Evolutionary conservation across 164 flowering plant genomes (phyloP), one percentile per base, ranked within the genome.

Genomic region (Magnolia changhungtana): DNA sequence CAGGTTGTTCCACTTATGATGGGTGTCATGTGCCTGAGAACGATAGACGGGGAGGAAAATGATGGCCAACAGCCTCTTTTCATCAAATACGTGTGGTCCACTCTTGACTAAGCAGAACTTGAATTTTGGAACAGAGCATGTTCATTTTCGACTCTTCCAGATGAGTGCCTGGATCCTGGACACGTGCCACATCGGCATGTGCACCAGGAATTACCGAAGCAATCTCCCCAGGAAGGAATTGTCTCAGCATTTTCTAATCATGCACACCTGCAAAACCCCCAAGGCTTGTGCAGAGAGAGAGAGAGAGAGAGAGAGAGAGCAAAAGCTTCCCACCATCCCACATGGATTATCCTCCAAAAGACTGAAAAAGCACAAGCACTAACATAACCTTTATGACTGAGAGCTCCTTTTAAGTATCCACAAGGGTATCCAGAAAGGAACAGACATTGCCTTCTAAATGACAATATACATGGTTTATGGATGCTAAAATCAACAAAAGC

Each of bases 341-440:
- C 24, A 37, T 68, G 37, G n/a, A 29, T 68, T 13, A 27, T 14
- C 9, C 49, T 29, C 31, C 68, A 65, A 37, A 37, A 37, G 45
- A 27, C 59, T 52, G 59, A 52, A 68, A 68, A 68, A 68, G 71
- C 71, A 29, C 49, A 68, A 68, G 50, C 50, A 29, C 49, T 29
- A 37, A 29, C n/a, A 37, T 31, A 18, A 16, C 37, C 71, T 29
- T 68, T 20, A 20, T 20, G 68, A 16, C 68, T 65, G 68, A 65
- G 68, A 13, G 21, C 29, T 29, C 14, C 21, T 65, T 68, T 68
- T 18, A 29, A 1, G 18, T 16, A 0, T 16, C 2, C 61, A 55
- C 61, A 68, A 68, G 18, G 50, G 19, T 3, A 14, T 29, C 49
- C 16, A 1, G 50, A 29, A 68, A 31, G 45, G 71, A 31, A 37